These are phyloP conservation scores for Paraglomus brasilianum DNA, from an alignment of 192 early-diverging fungal species.

Conservation along the genomic window DNA sequence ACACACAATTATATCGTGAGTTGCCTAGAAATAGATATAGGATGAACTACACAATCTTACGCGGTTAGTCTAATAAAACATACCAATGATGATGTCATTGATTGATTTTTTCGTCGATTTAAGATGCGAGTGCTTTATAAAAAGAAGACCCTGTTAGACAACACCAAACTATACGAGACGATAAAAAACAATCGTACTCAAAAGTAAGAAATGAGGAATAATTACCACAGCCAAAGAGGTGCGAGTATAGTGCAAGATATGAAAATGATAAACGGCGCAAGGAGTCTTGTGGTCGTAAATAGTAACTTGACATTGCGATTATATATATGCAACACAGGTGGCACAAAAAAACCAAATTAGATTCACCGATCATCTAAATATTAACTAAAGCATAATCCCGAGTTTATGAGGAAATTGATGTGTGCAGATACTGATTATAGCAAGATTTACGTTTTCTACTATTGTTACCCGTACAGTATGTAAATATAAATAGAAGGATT, in stretches of 20 bases:
- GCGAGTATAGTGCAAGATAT: constrained; percentile 2
- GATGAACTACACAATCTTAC: neutral
- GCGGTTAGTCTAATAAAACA: neutral
- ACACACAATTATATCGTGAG: neutral
- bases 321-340: too few relatives aligned
- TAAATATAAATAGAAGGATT: too few relatives aligned
- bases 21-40: neutral
- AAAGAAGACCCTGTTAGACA: neutral
- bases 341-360: too few relatives aligned
- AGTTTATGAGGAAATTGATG: too few relatives aligned
- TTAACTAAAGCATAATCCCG: too few relatives aligned
- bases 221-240: neutral
- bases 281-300: too few relatives aligned
- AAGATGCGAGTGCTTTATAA: neutral
- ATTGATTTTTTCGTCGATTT: neutral
- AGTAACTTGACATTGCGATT: too few relatives aligned
- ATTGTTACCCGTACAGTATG: too few relatives aligned
- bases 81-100: constrained; percentile 5
- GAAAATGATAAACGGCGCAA: too few relatives aligned
- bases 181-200: neutral
- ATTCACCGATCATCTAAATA: too few relatives aligned
- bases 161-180: neutral
- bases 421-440: too few relatives aligned
- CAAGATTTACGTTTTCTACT: too few relatives aligned
- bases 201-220: neutral